Conservation (phyloP, 2,329 filamentous ascomycete species). For the Pseudogymnoascus sp. region DNA sequence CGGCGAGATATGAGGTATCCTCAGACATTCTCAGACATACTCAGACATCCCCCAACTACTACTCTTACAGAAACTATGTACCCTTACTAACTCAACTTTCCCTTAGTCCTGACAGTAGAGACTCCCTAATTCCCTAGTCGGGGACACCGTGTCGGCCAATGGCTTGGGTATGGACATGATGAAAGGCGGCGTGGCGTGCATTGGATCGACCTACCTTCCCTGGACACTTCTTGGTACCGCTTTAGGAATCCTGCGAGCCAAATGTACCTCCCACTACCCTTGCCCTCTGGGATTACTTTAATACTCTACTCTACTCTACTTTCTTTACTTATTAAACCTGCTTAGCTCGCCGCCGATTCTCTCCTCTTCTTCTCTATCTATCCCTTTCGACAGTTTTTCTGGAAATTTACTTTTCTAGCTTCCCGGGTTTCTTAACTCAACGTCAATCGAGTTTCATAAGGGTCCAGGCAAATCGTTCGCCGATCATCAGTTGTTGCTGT, state of each 20-base stretch:
- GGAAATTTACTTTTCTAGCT: background rate
- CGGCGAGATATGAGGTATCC: constrained; percentile 3
- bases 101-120: background rate
- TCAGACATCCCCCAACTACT: background rate
- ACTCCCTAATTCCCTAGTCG: background rate
- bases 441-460: background rate
- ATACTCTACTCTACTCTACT: background rate
- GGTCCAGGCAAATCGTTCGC: background rate
- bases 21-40: background rate
- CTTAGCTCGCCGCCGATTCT: background rate
- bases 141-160: background rate
- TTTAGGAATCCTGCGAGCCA: background rate
- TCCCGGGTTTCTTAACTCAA: background rate
- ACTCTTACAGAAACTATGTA: background rate
- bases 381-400: background rate
- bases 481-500: background rate
- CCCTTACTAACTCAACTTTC: background rate
- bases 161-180: background rate
- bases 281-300: constrained; percentile 1
- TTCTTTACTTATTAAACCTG: background rate
- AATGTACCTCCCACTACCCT: background rate
- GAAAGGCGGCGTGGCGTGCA: background rate
- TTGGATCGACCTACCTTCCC: constrained; percentile 3
- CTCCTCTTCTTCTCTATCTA: background rate
- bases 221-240: background rate